Base-by-base conservation (phyloP, 1,139 yeast species). In the Hyphopichia pseudoburtonii region DNA sequence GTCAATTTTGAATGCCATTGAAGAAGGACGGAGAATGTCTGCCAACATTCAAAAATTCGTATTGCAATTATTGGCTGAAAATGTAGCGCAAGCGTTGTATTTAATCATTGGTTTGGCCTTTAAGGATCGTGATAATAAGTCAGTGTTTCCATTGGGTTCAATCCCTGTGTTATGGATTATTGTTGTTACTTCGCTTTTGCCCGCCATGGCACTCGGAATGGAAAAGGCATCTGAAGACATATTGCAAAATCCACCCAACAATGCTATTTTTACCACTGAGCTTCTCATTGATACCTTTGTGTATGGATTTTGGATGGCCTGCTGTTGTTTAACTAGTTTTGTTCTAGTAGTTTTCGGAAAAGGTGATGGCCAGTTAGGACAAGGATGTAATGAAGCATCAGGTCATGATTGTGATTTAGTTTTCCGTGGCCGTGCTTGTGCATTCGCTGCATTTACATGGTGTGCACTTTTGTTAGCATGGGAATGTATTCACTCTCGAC, bases 381-480 rank as follows among this genome's bases (percentile, higher is more conserved):
- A 43, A 25, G 62, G 72, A 45, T 87, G 96, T 66, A 87, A 88
- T 38, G 33, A 49, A 2, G 39, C 51, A 5, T 41, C 42, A 28
- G 49, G 56, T 5, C 38, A 46, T 5, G 42, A 47, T 32, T 89
- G 96, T 64, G 55, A 64, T 33, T 65, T 73, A 46, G 96, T 89
- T 5, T 87, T 82, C 66, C 70, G 78, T 51, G 90, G 92, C 3
- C 79, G 97, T 56, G 80, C 96, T 2, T 78, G 86, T 3, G 76
- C 94, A 0, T 89, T 89, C 65, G 87, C 86, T 3, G 80, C 82
- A 5, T 82, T 89, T 83, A 88, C 96, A 1, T 89, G 96, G 96
- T 79, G 94, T 65, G 85, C 95, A 3, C 74, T 89, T 44, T 62
- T 89, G 21, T 69, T 87, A 40, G 96, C 96, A 2, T 88, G 95